These are phyloP conservation scores for Apophysomyces elegans DNA, from an alignment of 371 early-diverging fungal genomes.

Conservation along the genomic window DNA sequence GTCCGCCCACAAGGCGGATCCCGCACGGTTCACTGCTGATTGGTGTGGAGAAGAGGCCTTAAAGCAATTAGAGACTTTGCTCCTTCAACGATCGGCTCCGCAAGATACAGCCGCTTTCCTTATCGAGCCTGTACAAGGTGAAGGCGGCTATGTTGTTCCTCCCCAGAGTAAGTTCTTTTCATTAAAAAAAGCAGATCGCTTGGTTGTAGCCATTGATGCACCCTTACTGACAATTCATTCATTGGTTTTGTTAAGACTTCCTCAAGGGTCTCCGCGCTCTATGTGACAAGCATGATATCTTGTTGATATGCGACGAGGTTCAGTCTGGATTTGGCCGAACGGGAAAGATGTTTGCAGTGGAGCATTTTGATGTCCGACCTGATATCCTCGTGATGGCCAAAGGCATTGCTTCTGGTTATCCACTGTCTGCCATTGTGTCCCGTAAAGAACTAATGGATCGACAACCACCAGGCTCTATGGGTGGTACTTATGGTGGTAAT, in stretches of 20 bases:
- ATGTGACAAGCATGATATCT: conserved; percentile 56
- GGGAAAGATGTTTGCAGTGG: conserved; percentile 48
- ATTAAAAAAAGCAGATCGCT: not conserved
- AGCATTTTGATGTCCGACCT: conserved; percentile 40
- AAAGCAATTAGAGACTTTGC: conserved; percentile 49
- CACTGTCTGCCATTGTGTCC: conserved; percentile 50
- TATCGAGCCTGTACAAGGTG: conserved; percentile 84
- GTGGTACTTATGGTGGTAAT: conserved; percentile 57
- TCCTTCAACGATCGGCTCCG: conserved; percentile 55
- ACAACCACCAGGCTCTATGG: conserved; percentile 50
- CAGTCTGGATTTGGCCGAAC: conserved; percentile 42
- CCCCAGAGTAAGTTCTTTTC: conserved; percentile 46
- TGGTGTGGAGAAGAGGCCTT: conserved; percentile 54
- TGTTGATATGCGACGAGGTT: conserved; percentile 41
- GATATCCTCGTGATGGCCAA: conserved; percentile 59
- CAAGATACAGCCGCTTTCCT: conserved; percentile 74
- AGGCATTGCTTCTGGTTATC: conserved; percentile 56
- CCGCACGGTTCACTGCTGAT: conserved; percentile 40
- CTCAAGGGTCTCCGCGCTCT: conserved; percentile 63
- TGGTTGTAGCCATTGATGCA: not conserved
- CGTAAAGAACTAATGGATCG: conserved; percentile 44
- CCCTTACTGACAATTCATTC: not conserved
- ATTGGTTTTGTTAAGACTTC: conserved; percentile 37
- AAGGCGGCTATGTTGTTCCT: conserved; percentile 83
- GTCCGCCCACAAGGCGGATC: conserved; percentile 47